Percentiles rank a stretch among this genome's conserved stretches.
Evolutionary conservation across 352 stramenopile species (phyloP).

Genomic region (Albugo laibachii): DNA sequence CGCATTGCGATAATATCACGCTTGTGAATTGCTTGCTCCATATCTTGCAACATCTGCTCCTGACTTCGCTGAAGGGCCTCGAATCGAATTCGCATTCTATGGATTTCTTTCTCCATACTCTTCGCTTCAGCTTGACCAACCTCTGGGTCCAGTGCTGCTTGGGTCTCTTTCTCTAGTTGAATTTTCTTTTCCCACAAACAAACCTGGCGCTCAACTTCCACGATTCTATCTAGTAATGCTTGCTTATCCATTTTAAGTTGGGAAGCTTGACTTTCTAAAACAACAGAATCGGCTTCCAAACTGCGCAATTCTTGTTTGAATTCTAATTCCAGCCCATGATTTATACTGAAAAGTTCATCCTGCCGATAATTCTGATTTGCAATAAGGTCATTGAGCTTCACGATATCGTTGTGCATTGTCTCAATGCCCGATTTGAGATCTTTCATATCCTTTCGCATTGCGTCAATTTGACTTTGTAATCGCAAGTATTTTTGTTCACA

Average conservation of each 20-base stretch:
- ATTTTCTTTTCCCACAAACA: constrained; percentile 95
- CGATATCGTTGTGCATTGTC: constrained; percentile 83
- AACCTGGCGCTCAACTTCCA: constrained; percentile 84
- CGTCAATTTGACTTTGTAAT: constrained; percentile 65
- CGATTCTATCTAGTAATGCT: constrained; percentile 74
- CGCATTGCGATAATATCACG: constrained; percentile 83
- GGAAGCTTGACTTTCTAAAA: constrained; percentile 51
- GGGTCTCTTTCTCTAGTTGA: constrained; percentile 89
- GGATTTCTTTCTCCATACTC: constrained; percentile 91
- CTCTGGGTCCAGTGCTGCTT: constrained; percentile 83
- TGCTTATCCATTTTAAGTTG: constrained; percentile 70
- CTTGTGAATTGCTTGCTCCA: constrained; percentile 88
- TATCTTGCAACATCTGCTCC: constrained; percentile 86
- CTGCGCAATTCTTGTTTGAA: constrained; percentile 84
- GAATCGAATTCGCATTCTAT: constrained; percentile 87
- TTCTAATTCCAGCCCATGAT: constrained; percentile 77
- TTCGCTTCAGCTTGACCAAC: constrained; percentile 80
- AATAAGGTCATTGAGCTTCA: constrained; percentile 86
- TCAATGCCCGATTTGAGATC: constrained; percentile 44
- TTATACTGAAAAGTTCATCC: constrained; percentile 69
- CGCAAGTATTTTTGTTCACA: constrained; percentile 80
- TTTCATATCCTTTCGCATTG: constrained; percentile 68
- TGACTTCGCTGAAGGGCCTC: constrained; percentile 81
- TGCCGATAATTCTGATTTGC: constrained; percentile 62
- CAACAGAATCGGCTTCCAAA: constrained; percentile 57